phyloP scores from a whole-genome alignment of 495 filamentous ascomycete genomes.

The Penicillium lividum region DNA sequence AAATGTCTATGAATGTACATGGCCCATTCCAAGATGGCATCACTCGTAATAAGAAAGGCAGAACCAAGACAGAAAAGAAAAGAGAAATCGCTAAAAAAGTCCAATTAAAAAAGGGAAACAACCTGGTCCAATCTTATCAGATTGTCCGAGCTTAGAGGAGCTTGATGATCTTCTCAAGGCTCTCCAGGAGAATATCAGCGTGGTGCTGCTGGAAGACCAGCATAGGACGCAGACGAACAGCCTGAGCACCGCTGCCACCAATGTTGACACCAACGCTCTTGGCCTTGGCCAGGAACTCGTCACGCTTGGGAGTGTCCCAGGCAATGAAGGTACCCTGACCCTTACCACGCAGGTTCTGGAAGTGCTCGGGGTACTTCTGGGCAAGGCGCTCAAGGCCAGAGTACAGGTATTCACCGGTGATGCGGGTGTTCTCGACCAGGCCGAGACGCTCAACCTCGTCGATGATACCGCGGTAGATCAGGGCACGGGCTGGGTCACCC shows the following conservation, averaged over 20 bases:
- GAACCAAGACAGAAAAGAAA: slow-evolving; percentile 10
- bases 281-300: slow-evolving; percentile 75
- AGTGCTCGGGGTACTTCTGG: slow-evolving; percentile 75
- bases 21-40: slow-evolving; percentile 24
- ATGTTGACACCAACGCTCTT: slow-evolving; percentile 88
- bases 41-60: slow-evolving; percentile 20
- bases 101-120: slow-evolving; percentile 14
- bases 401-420: slow-evolving; percentile 83
- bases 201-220: slow-evolving; percentile 94
- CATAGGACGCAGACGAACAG: slow-evolving; percentile 91
- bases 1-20: slow-evolving; percentile 29
- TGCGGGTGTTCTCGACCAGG: slow-evolving; percentile 78
- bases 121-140: slow-evolving; percentile 12
- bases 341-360: slow-evolving; percentile 89
- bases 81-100: slow-evolving; percentile 30
- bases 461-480: slow-evolving; percentile 92
- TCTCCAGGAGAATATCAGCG: slow-evolving; percentile 67
- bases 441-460: slow-evolving; percentile 80
- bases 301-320: slow-evolving; percentile 84
- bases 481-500: slow-evolving; percentile 89
- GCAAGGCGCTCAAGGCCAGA: slow-evolving; percentile 67
- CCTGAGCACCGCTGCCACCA: slow-evolving; percentile 78
- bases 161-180: slow-evolving; percentile 74
- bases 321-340: slow-evolving; percentile 96
- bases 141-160: slow-evolving; percentile 42